These are phyloP conservation scores for Dittrichia graveolens DNA, from an alignment of 129 eudicot species.

Conservation along the genomic window DNA sequence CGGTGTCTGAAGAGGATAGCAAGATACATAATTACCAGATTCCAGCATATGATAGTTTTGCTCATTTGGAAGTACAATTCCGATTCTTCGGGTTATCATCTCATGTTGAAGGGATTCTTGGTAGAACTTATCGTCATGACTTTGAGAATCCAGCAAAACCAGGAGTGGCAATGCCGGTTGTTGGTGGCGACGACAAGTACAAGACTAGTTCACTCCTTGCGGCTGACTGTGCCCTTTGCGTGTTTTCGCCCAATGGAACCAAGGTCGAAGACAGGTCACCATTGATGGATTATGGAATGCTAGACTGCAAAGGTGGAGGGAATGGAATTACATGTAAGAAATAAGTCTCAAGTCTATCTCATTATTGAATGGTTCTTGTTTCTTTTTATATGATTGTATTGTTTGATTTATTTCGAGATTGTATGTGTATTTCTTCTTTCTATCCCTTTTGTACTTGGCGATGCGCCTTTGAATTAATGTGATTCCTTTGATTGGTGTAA, in stretches of 20 bases:
- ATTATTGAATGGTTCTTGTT: not conserved
- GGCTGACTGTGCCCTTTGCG: conserved; percentile 42
- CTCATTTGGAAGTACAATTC: conserved; percentile 57
- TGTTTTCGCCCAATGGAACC: conserved; percentile 14
- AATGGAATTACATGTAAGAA: conserved; percentile 47
- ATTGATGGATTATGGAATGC: no score
- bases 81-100: conserved; percentile 52
- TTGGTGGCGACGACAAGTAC: conserved; percentile 54
- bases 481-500: no score
- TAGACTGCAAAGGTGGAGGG: conserved; percentile 30
- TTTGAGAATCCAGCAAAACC: conserved; percentile 59
- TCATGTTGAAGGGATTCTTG: conserved; percentile 58
- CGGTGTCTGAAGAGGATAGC: conserved; percentile 51
- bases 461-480: no score
- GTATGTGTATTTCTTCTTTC: not conserved
- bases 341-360: conserved; percentile 12
- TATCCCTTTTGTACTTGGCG: no score
- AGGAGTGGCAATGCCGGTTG: conserved; percentile 51
- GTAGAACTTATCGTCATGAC: conserved; percentile 55
- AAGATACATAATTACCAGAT: conserved; percentile 56
- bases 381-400: not conserved
- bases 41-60: conserved; percentile 50
- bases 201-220: conserved; percentile 43
- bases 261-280: no score
- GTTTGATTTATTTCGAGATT: not conserved